Base-by-base conservation (phyloP, 495 filamentous ascomycete genomes). In the Neurospora sp. region DNA sequence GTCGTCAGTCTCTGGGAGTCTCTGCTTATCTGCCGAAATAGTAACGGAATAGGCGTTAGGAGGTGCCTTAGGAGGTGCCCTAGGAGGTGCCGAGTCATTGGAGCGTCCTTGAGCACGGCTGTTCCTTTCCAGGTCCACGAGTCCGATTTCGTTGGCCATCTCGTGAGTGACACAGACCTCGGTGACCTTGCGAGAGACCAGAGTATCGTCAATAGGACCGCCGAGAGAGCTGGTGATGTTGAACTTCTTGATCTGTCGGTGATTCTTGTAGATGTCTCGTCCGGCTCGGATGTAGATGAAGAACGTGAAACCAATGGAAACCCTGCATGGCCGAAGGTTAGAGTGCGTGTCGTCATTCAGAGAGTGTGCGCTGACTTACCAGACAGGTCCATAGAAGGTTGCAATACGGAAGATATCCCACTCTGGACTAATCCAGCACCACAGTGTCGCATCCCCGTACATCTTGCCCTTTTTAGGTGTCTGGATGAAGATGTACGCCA, bases 351-450 rank as follows among this genome's bases (percentile, higher is more conserved):
- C 12, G 14, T 35, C 14, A 37, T 35, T 37, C 10, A 14, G 39
- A 59, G 1, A 14, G 20, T 0, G 12, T 35, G 72, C 22, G 14
- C 22, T 20, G 27, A 75, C 82, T 77, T 76, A 92, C 93, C 94
- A 96, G 38, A 95, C 89, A 8, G 93, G 93, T 0, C 87, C 93
- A 78, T 97, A 97, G 79, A 97, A 94, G 39, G 87, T 85, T 12
- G 89, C 89, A 65, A 96, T 89, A 39, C 93, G 89, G 70, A 93
- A 86, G 40, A 90, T 85, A 72, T 93, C 90, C 89, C 90, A 95
- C 20, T 86, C 77, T 2, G 77, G 73, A 44, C 72, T 71, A 35
- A 96, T 82, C 94, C 94, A 97, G 78, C 94, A 97, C 94, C 94
- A 97, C 35, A 96, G 81, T 69, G 88, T 87, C 31, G 94, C 94